phyloP scores from a whole-genome alignment of 352 stramenopile genomes.

The Phytopythium mirpurense region DNA sequence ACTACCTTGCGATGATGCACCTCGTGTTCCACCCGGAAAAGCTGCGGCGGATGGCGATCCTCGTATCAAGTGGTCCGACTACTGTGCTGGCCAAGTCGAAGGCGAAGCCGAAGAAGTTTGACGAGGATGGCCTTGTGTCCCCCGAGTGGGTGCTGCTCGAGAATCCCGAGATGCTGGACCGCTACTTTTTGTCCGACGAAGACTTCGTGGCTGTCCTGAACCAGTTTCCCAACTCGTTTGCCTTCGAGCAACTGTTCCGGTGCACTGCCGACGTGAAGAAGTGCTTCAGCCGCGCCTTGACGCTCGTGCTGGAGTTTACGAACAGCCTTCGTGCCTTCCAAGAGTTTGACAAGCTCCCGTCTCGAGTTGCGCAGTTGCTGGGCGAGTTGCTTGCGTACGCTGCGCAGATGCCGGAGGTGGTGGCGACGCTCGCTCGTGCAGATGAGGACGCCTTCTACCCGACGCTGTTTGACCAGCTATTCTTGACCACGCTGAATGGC shows the following conservation, averaged over 20 bases:
- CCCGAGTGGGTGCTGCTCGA: conserved; percentile 81
- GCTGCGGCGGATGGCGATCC: conserved; percentile 54
- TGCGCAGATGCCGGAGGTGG: conserved; percentile 32
- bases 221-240: conserved; percentile 83
- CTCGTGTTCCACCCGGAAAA: conserved; percentile 85
- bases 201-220: conserved; percentile 81
- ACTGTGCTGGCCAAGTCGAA: conserved; percentile 13
- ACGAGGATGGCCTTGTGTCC: conserved; percentile 40
- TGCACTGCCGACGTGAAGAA: conserved; percentile 75
- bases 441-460: conserved; percentile 51
- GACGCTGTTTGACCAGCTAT: conserved; percentile 82
- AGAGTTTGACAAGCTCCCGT: conserved; percentile 78
- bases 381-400: conserved; percentile 57
- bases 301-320: conserved; percentile 71
- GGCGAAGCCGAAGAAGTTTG: conserved; percentile 15
- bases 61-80: conserved; percentile 59
- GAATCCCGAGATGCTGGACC: conserved; percentile 76
- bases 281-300: conserved; percentile 68
- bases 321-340: conserved; percentile 65
- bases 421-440: neutral
- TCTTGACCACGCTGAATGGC: conserved; percentile 73
- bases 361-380: conserved; percentile 62
- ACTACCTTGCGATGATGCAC: conserved; percentile 84
- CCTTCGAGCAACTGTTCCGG: conserved; percentile 68
- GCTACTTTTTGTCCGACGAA: conserved; percentile 77